Evolutionary conservation across 495 filamentous ascomycete genomes (phyloP).

Genomic region (Cercophora samala): DNA sequence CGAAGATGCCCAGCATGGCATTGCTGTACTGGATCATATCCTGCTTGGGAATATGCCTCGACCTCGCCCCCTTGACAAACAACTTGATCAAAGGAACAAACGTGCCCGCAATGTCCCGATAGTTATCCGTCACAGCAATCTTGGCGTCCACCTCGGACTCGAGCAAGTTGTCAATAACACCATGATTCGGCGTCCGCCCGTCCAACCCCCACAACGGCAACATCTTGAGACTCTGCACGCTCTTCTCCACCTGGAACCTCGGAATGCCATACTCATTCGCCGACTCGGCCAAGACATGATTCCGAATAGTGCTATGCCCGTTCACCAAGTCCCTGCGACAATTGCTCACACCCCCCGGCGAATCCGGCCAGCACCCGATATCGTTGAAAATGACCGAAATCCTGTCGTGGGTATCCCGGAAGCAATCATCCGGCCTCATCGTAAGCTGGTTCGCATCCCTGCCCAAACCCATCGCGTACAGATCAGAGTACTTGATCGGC

Average conservation of each 20-base stretch:
- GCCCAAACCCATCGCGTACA: conserved; percentile 63
- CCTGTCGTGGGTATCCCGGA: conserved; percentile 49
- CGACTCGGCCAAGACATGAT: conserved; percentile 64
- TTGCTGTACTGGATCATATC: conserved; percentile 30
- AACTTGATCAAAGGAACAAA: conserved; percentile 62
- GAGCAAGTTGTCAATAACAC: conserved; percentile 59
- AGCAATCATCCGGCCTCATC: conserved; percentile 39
- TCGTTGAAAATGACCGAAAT: conserved; percentile 63
- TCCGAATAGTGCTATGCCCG: conserved; percentile 57
- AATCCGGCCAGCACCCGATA: conserved; percentile 64
- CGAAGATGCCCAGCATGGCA: conserved; percentile 26
- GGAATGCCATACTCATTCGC: conserved; percentile 65
- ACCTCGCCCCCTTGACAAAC: conserved; percentile 46
- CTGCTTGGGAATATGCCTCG: conserved; percentile 16
- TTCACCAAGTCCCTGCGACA: conserved; percentile 69
- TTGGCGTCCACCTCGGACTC: conserved; percentile 58
- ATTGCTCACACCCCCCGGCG: conserved; percentile 63
- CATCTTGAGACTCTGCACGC: conserved; percentile 62
- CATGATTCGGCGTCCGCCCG: conserved; percentile 60
- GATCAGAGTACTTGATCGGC: conserved; percentile 59
- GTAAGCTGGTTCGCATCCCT: conserved; percentile 52
- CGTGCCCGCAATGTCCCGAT: conserved; percentile 54
- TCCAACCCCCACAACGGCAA: conserved; percentile 66
- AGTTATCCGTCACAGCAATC: conserved; percentile 48
- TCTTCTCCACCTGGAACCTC: conserved; percentile 64